These are phyloP conservation scores for Strobilomyces confusus DNA, from an alignment of 768 basidiomycete genomes.

Conservation along the genomic window DNA sequence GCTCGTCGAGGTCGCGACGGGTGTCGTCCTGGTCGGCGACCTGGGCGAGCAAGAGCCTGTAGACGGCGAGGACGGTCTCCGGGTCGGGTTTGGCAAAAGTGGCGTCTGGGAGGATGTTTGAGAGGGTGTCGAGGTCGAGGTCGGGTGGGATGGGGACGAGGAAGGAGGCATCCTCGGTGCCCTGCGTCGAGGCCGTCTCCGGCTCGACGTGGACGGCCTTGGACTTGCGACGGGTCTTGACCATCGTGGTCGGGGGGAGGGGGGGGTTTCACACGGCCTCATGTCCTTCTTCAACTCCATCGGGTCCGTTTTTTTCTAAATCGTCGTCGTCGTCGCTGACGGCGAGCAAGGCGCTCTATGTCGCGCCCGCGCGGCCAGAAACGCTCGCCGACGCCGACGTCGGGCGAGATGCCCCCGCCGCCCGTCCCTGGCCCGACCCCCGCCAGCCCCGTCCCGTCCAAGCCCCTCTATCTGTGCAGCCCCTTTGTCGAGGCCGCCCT, in stretches of 20 bases:
- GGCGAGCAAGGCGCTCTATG: conserved; percentile 61
- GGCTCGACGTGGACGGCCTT: conserved; percentile 41
- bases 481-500: conserved; percentile 94
- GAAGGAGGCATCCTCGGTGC: conserved; percentile 33
- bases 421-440: conserved; percentile 37
- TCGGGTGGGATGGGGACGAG: conserved; percentile 58
- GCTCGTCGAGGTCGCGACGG: conserved; percentile 65
- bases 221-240: conserved; percentile 59
- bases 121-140: conserved; percentile 58
- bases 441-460: conserved; percentile 27
- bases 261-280: neutral
- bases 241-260: conserved; percentile 11
- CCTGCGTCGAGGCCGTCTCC: conserved; percentile 31
- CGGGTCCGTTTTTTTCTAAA: too few species aligned
- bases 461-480: conserved; percentile 85
- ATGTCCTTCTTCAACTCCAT: conserved; percentile 88
- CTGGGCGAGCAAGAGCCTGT: conserved; percentile 58
- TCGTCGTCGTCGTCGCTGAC: conserved; percentile 3
- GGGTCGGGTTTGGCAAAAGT: conserved; percentile 53
- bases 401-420: conserved; percentile 45
- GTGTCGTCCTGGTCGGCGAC: conserved; percentile 50
- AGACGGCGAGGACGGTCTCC: conserved; percentile 59
- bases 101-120: conserved; percentile 57
- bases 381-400: conserved; percentile 73
- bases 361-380: conserved; percentile 66